Percentiles rank a stretch among this genome's conserved stretches.
Evolutionary conservation across 2,329 filamentous ascomycete species (phyloP).

Genomic region (Ophiostoma fasciatum): DNA sequence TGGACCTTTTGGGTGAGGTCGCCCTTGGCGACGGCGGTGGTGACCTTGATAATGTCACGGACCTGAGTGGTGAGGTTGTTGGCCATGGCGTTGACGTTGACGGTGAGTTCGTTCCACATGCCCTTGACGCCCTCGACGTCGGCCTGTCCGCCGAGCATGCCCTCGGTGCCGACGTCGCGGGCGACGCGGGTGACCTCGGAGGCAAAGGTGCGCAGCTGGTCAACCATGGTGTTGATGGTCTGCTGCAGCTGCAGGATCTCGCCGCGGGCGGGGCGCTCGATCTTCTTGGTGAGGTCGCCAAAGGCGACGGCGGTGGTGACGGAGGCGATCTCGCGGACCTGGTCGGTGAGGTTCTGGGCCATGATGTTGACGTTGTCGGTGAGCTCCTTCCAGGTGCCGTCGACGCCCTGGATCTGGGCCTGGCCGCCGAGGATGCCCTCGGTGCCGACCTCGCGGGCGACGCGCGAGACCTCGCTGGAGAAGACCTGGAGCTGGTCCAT

Average conservation of each 20-base stretch:
- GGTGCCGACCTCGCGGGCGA: slow-evolving; percentile 90
- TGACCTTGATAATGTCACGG: slow-evolving; percentile 81
- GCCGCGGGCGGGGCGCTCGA: slow-evolving; percentile 64
- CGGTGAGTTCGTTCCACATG: slow-evolving; percentile 79
- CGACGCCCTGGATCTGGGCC: slow-evolving; percentile 83
- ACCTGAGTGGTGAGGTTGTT: slow-evolving; percentile 80
- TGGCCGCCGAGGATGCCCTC: slow-evolving; percentile 90
- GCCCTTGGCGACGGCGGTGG: slow-evolving; percentile 60
- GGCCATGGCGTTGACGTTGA: slow-evolving; percentile 80
- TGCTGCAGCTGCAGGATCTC: slow-evolving; percentile 74
- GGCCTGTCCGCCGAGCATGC: slow-evolving; percentile 67
- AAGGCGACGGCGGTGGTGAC: slow-evolving; percentile 74
- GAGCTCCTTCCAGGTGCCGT: slow-evolving; percentile 94
- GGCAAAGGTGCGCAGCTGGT: slow-evolving; percentile 69
- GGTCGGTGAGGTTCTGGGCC: slow-evolving; percentile 69
- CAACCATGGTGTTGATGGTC: slow-evolving; percentile 83
- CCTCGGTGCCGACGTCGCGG: slow-evolving; percentile 71
- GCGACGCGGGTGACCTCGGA: slow-evolving; percentile 74
- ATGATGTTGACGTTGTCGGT: slow-evolving; percentile 82
- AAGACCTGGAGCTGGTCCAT: slow-evolving; percentile 97
- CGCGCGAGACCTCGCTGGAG: slow-evolving; percentile 86
- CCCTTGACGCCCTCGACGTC: slow-evolving; percentile 73
- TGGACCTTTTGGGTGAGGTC: slow-evolving; percentile 96
- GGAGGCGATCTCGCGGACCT: slow-evolving; percentile 74
- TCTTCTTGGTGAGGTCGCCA: slow-evolving; percentile 72